These are phyloP conservation scores for Pseudisothecium myosuroides DNA, from an alignment of 225 moss, liverwort and hornwort species.

Conservation along the genomic window DNA sequence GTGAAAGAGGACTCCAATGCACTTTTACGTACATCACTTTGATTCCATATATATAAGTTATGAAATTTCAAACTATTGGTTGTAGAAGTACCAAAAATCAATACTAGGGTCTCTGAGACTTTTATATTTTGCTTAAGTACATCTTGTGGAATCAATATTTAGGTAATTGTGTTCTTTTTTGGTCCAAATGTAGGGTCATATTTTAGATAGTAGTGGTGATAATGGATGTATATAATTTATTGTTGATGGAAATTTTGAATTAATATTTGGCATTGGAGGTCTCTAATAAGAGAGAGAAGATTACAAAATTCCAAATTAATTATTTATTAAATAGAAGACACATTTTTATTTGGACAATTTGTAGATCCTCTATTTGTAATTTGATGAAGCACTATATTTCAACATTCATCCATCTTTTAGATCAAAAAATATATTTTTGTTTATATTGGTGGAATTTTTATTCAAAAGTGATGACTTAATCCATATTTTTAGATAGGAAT, in stretches of 20 bases:
- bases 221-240: background rate
- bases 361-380: background rate
- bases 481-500: too few relatives aligned
- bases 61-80: background rate
- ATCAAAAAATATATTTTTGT: too few relatives aligned
- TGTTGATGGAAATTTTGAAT: background rate
- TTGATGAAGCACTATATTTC: background rate
- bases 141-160: background rate
- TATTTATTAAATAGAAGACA: background rate
- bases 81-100: background rate
- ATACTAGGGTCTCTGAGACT: background rate
- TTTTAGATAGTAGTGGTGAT: background rate
- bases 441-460: background rate
- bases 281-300: background rate
- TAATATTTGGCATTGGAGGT: background rate
- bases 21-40: background rate
- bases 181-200: background rate
- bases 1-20: background rate
- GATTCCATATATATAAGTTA: accelerated
- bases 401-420: background rate
- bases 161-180: background rate
- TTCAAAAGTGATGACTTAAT: background rate
- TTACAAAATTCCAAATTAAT: background rate
- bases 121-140: background rate
- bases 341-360: background rate